Conservation (phyloP, 208 protist genomes). For the Wallacemonas collosoma region DNA sequence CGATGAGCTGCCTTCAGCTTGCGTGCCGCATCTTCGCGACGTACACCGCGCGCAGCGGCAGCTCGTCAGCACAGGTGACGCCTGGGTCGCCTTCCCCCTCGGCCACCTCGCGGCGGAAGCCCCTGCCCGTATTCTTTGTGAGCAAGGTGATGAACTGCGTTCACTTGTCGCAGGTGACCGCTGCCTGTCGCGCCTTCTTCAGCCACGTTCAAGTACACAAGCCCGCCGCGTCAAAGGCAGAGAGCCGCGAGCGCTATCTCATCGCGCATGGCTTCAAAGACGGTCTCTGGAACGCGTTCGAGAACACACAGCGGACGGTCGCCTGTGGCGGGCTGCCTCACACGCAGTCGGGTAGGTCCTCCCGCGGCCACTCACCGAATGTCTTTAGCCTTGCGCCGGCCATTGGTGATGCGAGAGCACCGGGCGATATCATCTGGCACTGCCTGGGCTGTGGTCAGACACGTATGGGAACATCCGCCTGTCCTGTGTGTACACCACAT, state of each 20-base stretch:
- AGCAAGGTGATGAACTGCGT: constrained; percentile 63
- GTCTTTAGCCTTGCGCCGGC: constrained; percentile 52
- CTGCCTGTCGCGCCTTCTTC: constrained; percentile 40
- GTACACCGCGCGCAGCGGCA: too few species aligned
- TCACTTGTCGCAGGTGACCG: constrained; percentile 44
- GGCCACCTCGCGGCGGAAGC: background rate
- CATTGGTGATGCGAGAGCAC: constrained; percentile 31
- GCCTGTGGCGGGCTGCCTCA: too few species aligned
- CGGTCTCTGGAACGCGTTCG: constrained; percentile 6
- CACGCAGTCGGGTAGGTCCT: too few species aligned
- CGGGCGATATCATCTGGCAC: constrained; percentile 46
- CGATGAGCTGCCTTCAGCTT: constrained; percentile 52
- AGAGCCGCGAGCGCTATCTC: constrained; percentile 64
- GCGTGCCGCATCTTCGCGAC: constrained; percentile 47
- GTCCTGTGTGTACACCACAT: constrained; percentile 29
- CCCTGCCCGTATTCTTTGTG: constrained; percentile 51
- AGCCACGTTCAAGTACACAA: constrained; percentile 37
- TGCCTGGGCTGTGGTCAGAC: constrained; percentile 58
- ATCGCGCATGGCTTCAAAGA: constrained; percentile 40
- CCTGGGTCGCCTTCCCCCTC: too few species aligned
- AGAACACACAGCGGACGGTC: too few species aligned
- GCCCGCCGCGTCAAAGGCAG: constrained; percentile 36
- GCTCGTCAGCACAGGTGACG: too few species aligned
- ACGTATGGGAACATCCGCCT: constrained; percentile 44
- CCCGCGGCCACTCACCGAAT: background rate